These are phyloP conservation scores for Cylindrotheca fusiformis DNA, from an alignment of 108 stramenopile genomes.

Conservation along the genomic window DNA sequence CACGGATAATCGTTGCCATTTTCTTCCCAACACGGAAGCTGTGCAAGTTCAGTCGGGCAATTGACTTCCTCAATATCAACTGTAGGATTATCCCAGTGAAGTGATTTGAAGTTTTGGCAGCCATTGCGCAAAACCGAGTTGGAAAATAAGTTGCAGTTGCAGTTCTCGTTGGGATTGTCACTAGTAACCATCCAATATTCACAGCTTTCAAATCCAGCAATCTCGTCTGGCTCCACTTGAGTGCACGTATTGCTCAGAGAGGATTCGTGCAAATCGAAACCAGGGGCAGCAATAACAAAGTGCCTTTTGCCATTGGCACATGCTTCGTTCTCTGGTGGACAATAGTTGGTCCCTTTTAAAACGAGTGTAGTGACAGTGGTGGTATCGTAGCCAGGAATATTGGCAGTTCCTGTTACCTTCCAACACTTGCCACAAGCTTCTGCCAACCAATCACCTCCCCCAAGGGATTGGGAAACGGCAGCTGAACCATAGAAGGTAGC, in stretches of 20 bases:
- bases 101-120: background rate
- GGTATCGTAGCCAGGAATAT: constrained; percentile 13
- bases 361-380: constrained; percentile 32
- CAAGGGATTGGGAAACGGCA: constrained; percentile 34
- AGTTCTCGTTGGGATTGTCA: background rate
- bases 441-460: constrained; percentile 32
- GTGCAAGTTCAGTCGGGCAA: constrained; percentile 36
- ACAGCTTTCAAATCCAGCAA: background rate
- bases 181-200: background rate
- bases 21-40: constrained; percentile 33
- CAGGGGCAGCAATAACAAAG: constrained; percentile 51
- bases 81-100: background rate
- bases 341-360: constrained; percentile 39
- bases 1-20: constrained; percentile 21
- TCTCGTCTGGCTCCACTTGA: background rate
- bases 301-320: constrained; percentile 26
- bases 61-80: background rate
- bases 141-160: background rate
- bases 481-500: constrained; percentile 47
- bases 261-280: constrained; percentile 34
- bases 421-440: constrained; percentile 46
- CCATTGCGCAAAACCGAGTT: background rate
- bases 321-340: constrained; percentile 29
- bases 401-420: constrained; percentile 37
- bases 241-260: background rate